A percentile compares a stretch with the other conserved stretches of the same genome.
Conservation (phyloP, 2,329 filamentous ascomycete genomes). For the Drechmeria coniospora region DNA sequence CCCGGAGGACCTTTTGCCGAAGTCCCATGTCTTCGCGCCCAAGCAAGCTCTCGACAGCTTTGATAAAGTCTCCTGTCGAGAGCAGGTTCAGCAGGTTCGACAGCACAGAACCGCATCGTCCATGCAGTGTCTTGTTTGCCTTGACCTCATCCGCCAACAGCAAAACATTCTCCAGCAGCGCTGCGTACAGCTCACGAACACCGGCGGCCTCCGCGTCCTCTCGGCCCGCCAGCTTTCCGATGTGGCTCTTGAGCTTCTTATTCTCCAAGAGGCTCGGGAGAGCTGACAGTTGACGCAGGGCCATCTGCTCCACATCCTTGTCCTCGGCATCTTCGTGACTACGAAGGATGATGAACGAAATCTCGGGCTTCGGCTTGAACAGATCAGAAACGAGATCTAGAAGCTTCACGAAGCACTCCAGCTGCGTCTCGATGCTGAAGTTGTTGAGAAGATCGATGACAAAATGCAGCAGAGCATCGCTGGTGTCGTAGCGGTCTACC, state of each 20-base stretch:
- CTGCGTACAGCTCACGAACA: slow-evolving; percentile 53
- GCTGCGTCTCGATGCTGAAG: slow-evolving; percentile 60
- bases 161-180: slow-evolving; percentile 49
- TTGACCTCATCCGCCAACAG: slow-evolving; percentile 50
- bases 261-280: slow-evolving; percentile 43
- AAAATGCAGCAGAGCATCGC: slow-evolving; percentile 59
- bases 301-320: slow-evolving; percentile 33
- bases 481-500: slow-evolving; percentile 73
- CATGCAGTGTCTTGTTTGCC: slow-evolving; percentile 37
- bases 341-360: slow-evolving; percentile 59
- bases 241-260: slow-evolving; percentile 38
- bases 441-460: slow-evolving; percentile 56
- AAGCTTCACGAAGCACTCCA: slow-evolving; percentile 64
- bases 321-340: slow-evolving; percentile 29
- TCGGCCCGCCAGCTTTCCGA: slow-evolving; percentile 38
- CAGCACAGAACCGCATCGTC: slow-evolving; percentile 52
- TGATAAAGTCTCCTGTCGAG: slow-evolving; percentile 77
- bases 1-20: slow-evolving; percentile 63
- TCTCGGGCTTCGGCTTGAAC: slow-evolving; percentile 55
- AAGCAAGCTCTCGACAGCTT: slow-evolving; percentile 70
- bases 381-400: slow-evolving; percentile 62
- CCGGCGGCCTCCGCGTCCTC: slow-evolving; percentile 53
- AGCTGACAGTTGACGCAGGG: slow-evolving; percentile 38
- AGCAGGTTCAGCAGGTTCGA: slow-evolving; percentile 70
- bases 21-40: slow-evolving; percentile 59